Conservation (phyloP, 495 filamentous ascomycete genomes). For the Bombardia bombarda region DNA sequence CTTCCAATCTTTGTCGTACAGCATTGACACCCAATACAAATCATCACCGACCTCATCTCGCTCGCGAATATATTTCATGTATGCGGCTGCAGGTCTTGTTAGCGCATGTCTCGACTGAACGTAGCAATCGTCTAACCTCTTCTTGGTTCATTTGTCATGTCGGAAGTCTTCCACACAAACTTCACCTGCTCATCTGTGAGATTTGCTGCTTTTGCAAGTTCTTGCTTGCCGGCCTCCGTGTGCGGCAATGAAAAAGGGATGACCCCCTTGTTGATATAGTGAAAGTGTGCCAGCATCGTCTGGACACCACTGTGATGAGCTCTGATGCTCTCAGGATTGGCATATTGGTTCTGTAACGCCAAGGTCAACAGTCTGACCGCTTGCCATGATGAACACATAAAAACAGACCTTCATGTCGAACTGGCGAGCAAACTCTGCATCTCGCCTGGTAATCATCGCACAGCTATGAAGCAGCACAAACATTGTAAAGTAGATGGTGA, state of each 20-base stretch:
- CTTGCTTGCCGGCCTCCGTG: constrained; percentile 5
- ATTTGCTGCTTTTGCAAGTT: constrained; percentile 15
- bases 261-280: constrained; percentile 34
- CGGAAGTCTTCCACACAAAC: constrained; percentile 16
- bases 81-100: constrained; percentile 1
- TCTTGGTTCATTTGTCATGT: constrained; percentile 6
- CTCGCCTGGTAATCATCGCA: constrained; percentile 17
- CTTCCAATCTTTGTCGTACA: constrained; percentile 17
- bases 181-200: constrained; percentile 13
- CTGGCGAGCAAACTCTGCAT: constrained; percentile 16
- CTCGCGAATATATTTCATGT: constrained; percentile 8
- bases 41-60: constrained; percentile 9
- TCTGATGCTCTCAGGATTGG: constrained; percentile 15
- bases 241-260: constrained; percentile 14
- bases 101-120: background rate
- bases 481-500: constrained; percentile 19
- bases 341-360: constrained; percentile 5
- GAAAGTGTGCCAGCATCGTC: constrained; percentile 35
- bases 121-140: constrained; percentile 5
- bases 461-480: constrained; percentile 23
- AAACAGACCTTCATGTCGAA: constrained; percentile 4
- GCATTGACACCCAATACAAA: constrained; percentile 22
- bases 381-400: background rate
- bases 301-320: constrained; percentile 28
- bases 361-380: background rate